These are phyloP conservation scores for Psophocarpus tetragonolobus DNA, from an alignment of 306 rosid species.

Conservation along the genomic window DNA sequence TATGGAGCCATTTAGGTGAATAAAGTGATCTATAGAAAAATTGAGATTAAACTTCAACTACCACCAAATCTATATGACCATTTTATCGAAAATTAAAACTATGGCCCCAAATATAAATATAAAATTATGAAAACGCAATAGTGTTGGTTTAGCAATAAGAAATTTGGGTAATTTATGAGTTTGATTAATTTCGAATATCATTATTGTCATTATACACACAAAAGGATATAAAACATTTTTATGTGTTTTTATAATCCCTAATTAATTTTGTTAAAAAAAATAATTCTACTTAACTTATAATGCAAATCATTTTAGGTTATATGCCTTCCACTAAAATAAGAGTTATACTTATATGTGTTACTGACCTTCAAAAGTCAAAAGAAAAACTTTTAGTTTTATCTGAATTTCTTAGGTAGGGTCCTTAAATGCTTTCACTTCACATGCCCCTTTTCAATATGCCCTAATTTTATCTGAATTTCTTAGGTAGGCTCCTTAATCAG, in stretches of 20 bases:
- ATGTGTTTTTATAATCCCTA: not conserved
- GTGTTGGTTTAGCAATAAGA: no score
- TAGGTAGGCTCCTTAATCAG: not conserved
- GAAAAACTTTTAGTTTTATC: not conserved
- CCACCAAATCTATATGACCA: no score
- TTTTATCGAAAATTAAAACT: not conserved
- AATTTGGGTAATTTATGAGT: no score
- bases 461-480: not conserved
- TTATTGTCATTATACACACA: no score
- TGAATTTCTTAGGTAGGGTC: no score
- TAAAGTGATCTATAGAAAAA: not conserved
- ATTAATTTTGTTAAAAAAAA: no score
- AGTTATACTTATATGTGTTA: no score
- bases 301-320: not conserved
- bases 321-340: no score
- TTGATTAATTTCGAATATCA: no score
- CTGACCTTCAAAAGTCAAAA: not conserved
- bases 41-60: not conserved
- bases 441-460: not conserved
- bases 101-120: not conserved
- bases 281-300: not conserved
- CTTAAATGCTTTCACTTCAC: not conserved
- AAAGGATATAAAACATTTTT: no score
- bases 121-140: not conserved
- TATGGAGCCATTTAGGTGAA: not conserved